Evolutionary conservation across 352 stramenopile species (phyloP).

Genomic region (Albugo laibachii): DNA sequence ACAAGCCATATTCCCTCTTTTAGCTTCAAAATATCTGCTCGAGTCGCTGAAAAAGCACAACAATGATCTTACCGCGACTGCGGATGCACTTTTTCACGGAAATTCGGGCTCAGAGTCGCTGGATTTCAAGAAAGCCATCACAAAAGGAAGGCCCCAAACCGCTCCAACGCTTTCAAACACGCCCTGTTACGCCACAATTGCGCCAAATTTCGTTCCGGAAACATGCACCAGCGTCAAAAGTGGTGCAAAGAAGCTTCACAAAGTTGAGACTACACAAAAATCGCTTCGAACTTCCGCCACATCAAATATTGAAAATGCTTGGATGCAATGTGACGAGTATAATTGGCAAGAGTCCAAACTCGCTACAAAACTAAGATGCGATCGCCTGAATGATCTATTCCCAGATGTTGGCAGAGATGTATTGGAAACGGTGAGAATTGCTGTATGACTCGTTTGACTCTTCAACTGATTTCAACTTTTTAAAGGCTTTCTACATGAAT

Average conservation of each 20-base stretch:
- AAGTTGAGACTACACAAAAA: not conserved
- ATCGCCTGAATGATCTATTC: constrained; percentile 35
- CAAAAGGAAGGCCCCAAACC: not conserved
- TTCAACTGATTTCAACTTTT: constrained; percentile 1
- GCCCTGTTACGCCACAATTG: constrained; percentile 36
- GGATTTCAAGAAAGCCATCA: not conserved
- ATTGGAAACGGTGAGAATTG: constrained; percentile 23
- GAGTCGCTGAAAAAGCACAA: constrained; percentile 31
- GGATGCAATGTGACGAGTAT: not conserved
- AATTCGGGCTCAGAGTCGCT: not conserved
- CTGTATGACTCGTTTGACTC: not conserved
- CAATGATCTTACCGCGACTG: constrained; percentile 33
- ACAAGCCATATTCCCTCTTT: constrained; percentile 28
- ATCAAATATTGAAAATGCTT: constrained; percentile 12
- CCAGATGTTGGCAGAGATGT: constrained; percentile 26
- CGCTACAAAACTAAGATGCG: constrained; percentile 40
- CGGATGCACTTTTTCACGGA: constrained; percentile 13
- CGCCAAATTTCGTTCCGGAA: constrained; percentile 16
- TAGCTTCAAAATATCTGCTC: constrained; percentile 36
- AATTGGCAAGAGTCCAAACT: constrained; percentile 22
- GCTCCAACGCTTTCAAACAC: not conserved
- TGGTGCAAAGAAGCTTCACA: not conserved
- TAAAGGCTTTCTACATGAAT: constrained; percentile 49
- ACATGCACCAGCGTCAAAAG: constrained; percentile 10
- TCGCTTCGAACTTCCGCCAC: constrained; percentile 5